Conservation (phyloP, 148 eudicot species). For the Rhododendron kiyosumense region DNA sequence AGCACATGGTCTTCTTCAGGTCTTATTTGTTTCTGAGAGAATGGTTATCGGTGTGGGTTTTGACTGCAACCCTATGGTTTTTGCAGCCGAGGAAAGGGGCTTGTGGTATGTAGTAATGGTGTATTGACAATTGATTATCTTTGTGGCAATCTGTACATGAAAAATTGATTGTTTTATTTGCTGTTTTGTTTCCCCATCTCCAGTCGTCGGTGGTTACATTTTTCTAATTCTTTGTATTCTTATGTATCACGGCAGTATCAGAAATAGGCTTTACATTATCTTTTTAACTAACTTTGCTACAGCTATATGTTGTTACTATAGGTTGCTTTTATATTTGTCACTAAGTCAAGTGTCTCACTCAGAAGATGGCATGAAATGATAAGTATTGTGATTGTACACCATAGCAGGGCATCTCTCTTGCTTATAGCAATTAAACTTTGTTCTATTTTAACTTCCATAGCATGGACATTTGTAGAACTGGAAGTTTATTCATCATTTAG, state of each 20-base stretch:
- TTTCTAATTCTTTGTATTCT: background rate
- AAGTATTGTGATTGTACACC: background rate
- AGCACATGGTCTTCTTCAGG: conserved; percentile 37
- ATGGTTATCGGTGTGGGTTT: conserved; percentile 90
- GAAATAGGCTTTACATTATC: background rate
- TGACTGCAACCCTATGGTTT: conserved; percentile 92
- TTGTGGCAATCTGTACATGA: background rate
- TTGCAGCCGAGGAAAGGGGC: conserved; percentile 86
- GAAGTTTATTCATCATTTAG: background rate
- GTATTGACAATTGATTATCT: background rate
- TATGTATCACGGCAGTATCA: background rate
- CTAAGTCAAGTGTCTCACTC: background rate
- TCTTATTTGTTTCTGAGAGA: conserved; percentile 86
- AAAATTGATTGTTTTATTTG: background rate
- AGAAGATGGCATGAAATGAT: conserved; percentile 1
- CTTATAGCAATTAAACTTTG: background rate
- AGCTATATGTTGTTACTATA: background rate
- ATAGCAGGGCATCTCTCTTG: background rate
- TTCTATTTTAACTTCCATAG: background rate
- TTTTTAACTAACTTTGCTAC: background rate
- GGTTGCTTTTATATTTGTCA: background rate
- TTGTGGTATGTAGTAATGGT: conserved; percentile 48
- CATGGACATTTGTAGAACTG: background rate
- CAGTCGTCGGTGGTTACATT: background rate
- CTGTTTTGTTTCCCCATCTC: background rate